Evolutionary conservation across 139 green algal species (phyloP).

Genomic region (Chloropicon primus): DNA sequence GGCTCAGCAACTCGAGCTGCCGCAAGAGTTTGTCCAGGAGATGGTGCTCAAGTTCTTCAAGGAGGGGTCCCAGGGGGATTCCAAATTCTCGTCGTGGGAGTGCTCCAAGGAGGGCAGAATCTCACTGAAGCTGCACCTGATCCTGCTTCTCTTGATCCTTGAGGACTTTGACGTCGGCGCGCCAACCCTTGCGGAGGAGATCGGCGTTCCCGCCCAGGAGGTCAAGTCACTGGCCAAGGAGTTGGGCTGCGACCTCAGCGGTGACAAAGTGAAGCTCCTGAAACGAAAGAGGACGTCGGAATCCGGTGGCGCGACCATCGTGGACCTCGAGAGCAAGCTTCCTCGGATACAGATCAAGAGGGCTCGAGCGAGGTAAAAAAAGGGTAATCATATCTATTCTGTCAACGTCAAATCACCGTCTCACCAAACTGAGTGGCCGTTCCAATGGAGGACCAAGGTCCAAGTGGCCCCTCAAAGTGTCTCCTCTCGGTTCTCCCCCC

Average conservation of each 20-base stretch:
- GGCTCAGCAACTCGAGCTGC: not conserved
- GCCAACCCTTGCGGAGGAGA: not conserved
- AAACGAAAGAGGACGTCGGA: not conserved
- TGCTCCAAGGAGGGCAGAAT: not conserved
- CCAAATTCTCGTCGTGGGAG: too few relatives aligned
- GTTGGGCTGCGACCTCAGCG: not conserved
- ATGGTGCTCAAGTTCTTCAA: not conserved
- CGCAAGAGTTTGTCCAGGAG: not conserved
- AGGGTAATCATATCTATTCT: too few relatives aligned
- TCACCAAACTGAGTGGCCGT: not conserved
- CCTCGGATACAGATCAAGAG: not conserved
- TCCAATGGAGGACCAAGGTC: not conserved
- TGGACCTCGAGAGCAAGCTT: not conserved
- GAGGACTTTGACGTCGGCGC: not conserved
- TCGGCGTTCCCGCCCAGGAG: not conserved
- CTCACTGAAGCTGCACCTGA: not conserved
- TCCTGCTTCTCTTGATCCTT: not conserved
- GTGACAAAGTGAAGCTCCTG: not conserved
- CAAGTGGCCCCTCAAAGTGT: too few relatives aligned
- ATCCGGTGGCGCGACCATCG: not conserved
- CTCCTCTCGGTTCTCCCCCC: too few relatives aligned
- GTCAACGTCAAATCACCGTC: too few relatives aligned
- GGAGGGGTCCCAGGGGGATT: too few relatives aligned
- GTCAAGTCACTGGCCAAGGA: not conserved
- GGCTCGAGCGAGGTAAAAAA: not conserved